A percentile compares a stretch with the other conserved stretches of the same genome.
Evolutionary conservation across 805 yeast genomes (phyloP).

Genomic region (Dipodascus albidus): DNA sequence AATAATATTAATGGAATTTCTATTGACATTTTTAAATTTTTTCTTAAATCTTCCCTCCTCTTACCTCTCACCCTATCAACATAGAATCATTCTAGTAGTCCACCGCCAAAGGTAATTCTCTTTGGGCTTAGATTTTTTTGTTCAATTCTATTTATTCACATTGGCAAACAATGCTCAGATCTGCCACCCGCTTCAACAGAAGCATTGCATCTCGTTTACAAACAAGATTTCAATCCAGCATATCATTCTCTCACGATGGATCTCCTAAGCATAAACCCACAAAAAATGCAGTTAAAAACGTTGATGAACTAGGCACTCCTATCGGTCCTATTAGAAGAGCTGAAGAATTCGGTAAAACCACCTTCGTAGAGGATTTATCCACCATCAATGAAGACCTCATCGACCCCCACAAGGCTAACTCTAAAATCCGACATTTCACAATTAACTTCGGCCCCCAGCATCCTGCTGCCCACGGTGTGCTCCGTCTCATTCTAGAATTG

Average conservation of each 20-base stretch:
- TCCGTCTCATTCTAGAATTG: conserved; percentile 73
- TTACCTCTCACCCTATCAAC: not conserved
- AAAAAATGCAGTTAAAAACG: not conserved
- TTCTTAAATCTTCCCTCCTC: not conserved
- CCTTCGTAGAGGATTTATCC: conserved; percentile 23
- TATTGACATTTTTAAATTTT: conserved; percentile 1
- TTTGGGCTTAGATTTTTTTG: too few species aligned
- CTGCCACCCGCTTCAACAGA: conserved; percentile 1
- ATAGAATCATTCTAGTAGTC: not conserved
- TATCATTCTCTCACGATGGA: conserved; percentile 6
- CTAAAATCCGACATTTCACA: conserved; percentile 72
- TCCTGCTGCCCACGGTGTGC: conserved; percentile 91
- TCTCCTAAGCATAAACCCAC: conserved; percentile 17
- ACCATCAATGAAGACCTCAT: conserved; percentile 11
- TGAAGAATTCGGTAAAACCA: conserved; percentile 20
- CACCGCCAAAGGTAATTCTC: not conserved
- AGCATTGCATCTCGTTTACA: conserved; percentile 1
- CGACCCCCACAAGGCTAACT: conserved; percentile 16
- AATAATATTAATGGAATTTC: not conserved
- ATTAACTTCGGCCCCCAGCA: conserved; percentile 90
- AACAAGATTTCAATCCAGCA: not conserved
- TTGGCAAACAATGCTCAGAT: not conserved
- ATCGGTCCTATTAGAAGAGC: conserved; percentile 1
- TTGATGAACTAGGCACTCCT: conserved; percentile 1
- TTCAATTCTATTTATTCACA: not conserved